Conservation (phyloP, 805 yeast species). For the Kodamaea sagamina region DNA sequence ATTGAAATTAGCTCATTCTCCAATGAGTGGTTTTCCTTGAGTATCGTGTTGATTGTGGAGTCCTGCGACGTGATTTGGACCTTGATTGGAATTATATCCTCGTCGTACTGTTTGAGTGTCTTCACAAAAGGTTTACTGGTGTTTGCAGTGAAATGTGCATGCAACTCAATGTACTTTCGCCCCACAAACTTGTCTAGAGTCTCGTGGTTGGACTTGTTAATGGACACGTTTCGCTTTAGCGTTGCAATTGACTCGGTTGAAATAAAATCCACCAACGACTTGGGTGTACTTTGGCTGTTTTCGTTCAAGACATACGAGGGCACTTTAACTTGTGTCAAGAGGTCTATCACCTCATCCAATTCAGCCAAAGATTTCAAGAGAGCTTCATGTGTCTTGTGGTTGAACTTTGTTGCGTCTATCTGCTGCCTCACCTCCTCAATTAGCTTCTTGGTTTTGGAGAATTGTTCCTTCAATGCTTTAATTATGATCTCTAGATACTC, state of each 20-base stretch:
- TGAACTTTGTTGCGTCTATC: not conserved
- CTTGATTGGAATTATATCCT: conserved; percentile 9
- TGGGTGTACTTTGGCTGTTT: conserved; percentile 3
- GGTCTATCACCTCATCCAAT: conserved; percentile 5
- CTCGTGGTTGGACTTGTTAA: conserved; percentile 29
- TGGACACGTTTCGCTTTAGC: conserved; percentile 28
- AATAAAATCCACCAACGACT: conserved; percentile 33
- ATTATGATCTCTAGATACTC: conserved; percentile 18
- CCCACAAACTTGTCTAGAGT: conserved; percentile 21
- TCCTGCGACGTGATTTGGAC: conserved; percentile 12
- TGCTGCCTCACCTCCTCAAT: conserved; percentile 19
- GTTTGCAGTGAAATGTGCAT: not conserved
- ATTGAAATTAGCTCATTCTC: conserved; percentile 73
- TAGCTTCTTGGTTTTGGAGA: conserved; percentile 16
- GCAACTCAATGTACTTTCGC: conserved; percentile 12
- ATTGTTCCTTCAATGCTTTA: conserved; percentile 20
- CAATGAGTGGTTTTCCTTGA: conserved; percentile 46
- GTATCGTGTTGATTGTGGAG: conserved; percentile 23
- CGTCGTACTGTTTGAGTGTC: conserved; percentile 10
- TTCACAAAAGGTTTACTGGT: not conserved
- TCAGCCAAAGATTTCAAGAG: conserved; percentile 4
- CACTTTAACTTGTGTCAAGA: conserved; percentile 4
- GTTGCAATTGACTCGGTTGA: conserved; percentile 33
- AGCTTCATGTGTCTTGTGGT: not conserved
- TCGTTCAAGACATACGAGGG: conserved; percentile 5